A percentile compares a stretch with the other conserved stretches of the same genome.
Evolutionary conservation across 441 rosid species (phyloP).

Genomic region (Erodium texanum): DNA sequence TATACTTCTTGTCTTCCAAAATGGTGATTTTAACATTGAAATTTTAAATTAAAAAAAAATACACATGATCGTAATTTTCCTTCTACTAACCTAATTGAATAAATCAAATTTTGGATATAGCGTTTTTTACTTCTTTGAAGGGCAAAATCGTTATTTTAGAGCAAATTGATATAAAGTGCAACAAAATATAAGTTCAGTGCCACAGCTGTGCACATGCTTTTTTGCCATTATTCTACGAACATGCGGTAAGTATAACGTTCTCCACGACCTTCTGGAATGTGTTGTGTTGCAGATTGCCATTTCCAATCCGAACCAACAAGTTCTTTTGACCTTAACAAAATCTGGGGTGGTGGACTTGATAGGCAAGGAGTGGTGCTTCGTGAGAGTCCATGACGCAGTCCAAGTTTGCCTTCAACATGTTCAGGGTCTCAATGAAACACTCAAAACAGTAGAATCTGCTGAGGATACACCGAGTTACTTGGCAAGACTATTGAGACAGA

Average conservation of each 20-base stretch:
- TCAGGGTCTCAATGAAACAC: conserved; percentile 36
- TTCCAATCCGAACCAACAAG: conserved; percentile 79
- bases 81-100: no score
- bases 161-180: no score
- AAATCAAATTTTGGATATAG: no score
- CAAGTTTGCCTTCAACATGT: conserved; percentile 88
- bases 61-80: no score
- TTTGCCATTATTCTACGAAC: background rate
- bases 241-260: background rate
- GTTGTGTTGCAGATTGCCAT: conserved; percentile 54
- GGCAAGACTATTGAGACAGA: conserved; percentile 34
- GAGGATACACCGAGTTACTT: conserved; percentile 38
- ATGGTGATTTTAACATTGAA: no score
- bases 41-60: no score
- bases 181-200: no score
- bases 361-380: conserved; percentile 94
- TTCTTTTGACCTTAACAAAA: conserved; percentile 60
- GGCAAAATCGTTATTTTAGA: no score
- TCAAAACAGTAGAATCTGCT: conserved; percentile 20
- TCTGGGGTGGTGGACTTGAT: conserved; percentile 66
- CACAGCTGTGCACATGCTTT: no score
- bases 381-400: conserved; percentile 89
- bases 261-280: background rate
- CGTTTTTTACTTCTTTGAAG: no score
- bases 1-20: no score